Evolutionary conservation across 2,329 filamentous ascomycete genomes (phyloP).

Genomic region (Penicillium sclerotiorum): DNA sequence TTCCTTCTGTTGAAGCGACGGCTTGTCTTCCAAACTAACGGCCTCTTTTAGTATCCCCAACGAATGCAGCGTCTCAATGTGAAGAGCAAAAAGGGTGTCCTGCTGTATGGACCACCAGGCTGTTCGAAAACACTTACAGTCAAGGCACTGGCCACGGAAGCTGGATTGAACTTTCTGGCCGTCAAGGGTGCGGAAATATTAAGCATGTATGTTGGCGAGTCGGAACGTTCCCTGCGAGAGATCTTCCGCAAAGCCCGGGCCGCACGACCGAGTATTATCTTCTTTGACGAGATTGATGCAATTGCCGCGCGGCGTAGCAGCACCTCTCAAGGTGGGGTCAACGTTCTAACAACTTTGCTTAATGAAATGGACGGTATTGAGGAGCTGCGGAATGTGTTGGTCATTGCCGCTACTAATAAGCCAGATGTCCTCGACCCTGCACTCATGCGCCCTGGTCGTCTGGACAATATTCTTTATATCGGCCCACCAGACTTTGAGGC

Average conservation of each 20-base stretch:
- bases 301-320: constrained; percentile 65
- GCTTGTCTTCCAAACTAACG: constrained; percentile 7
- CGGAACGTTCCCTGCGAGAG: constrained; percentile 80
- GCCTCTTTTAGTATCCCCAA: constrained; percentile 47
- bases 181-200: constrained; percentile 92
- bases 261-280: constrained; percentile 90
- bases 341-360: constrained; percentile 84
- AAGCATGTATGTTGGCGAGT: constrained; percentile 97
- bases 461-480: constrained; percentile 84
- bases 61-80: constrained; percentile 54
- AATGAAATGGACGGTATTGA: constrained; percentile 98
- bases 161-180: constrained; percentile 88
- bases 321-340: constrained; percentile 61
- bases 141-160: constrained; percentile 87
- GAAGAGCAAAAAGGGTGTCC: constrained; percentile 74
- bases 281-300: constrained; percentile 95
- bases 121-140: constrained; percentile 94
- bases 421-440: constrained; percentile 85
- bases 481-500: constrained; percentile 75
- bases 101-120: constrained; percentile 89
- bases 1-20: neutral
- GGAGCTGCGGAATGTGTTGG: constrained; percentile 76
- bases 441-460: constrained; percentile 79
- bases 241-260: constrained; percentile 83
- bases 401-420: constrained; percentile 89